These are phyloP conservation scores for Penicillium freii DNA, from an alignment of 2,329 filamentous ascomycete species.

Conservation along the genomic window DNA sequence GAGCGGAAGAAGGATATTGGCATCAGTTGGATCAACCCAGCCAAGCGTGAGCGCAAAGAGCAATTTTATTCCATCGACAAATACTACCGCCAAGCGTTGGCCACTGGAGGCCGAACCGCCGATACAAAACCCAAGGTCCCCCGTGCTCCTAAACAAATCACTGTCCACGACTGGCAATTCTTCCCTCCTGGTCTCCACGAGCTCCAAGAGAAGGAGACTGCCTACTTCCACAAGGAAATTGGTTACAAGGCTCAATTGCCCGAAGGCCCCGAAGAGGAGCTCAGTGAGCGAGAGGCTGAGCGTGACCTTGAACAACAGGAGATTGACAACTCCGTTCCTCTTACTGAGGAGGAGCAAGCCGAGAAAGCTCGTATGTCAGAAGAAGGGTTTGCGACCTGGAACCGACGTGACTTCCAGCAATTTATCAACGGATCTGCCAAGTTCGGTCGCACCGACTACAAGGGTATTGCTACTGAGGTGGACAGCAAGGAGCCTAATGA, in stretches of 20 bases:
- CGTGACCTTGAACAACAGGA: constrained; percentile 83
- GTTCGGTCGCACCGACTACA: constrained; percentile 83
- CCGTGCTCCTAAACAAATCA: constrained; percentile 88
- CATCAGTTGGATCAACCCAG: constrained; percentile 94
- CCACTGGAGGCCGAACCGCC: constrained; percentile 72
- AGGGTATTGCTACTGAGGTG: constrained; percentile 80
- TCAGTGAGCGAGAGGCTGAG: constrained; percentile 82
- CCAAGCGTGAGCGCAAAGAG: constrained; percentile 97
- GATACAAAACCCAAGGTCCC: constrained; percentile 93
- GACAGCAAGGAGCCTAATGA: constrained; percentile 85
- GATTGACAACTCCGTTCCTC: constrained; percentile 84
- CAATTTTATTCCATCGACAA: constrained; percentile 98
- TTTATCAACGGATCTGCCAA: constrained; percentile 95
- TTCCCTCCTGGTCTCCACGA: constrained; percentile 81
- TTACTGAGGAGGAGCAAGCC: constrained; percentile 85
- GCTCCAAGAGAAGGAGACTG: constrained; percentile 93
- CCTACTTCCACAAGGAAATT: constrained; percentile 93
- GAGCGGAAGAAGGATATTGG: constrained; percentile 89
- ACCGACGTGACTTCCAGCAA: constrained; percentile 95
- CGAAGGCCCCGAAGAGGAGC: constrained; percentile 82
- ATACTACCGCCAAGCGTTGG: constrained; percentile 90
- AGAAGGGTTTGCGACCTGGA: constrained; percentile 92
- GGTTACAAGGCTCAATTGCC: constrained; percentile 88
- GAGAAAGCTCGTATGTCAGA: constrained; percentile 80
- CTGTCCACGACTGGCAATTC: constrained; percentile 96